A percentile compares a stretch with the other conserved stretches of the same genome.
phyloP scores from a whole-genome alignment of 2,329 filamentous ascomycete species.

The Chlorencoelia australis region DNA sequence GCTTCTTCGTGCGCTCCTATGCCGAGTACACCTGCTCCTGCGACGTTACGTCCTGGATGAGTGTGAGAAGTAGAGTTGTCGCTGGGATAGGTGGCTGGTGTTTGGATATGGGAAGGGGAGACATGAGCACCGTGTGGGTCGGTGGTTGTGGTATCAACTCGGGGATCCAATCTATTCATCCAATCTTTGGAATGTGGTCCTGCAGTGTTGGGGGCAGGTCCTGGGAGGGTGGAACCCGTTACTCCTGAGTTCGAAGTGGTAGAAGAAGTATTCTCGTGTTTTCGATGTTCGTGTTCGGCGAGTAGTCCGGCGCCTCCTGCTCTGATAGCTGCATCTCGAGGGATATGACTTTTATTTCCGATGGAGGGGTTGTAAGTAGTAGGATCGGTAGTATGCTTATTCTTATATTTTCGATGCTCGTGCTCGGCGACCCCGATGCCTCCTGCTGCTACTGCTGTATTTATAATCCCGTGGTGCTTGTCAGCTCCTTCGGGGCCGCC shows the following conservation, averaged over 20 bases:
- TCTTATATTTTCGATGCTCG: slow-evolving; percentile 5
- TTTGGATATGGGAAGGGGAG: not conserved
- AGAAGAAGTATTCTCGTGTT: slow-evolving; percentile 2
- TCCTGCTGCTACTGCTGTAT: slow-evolving; percentile 8
- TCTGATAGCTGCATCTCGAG: slow-evolving; percentile 5
- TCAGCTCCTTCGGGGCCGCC: slow-evolving; percentile 23
- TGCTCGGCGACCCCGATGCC: slow-evolving; percentile 10
- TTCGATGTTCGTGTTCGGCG: slow-evolving; percentile 7
- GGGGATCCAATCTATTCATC: slow-evolving; percentile 32
- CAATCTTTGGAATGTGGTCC: slow-evolving; percentile 29
- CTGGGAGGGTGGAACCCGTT: slow-evolving; percentile 21
- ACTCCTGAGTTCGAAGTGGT: slow-evolving; percentile 22
- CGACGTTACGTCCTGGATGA: no score
- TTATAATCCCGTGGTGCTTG: slow-evolving; percentile 10
- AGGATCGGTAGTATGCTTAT: not conserved
- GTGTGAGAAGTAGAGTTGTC: no score
- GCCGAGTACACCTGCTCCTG: slow-evolving; percentile 8
- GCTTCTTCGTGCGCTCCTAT: slow-evolving; percentile 1
- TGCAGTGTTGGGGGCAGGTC: slow-evolving; percentile 18
- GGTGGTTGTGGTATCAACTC: no score
- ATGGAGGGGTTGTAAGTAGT: not conserved
- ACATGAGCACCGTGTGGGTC: no score
- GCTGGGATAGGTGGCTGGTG: no score
- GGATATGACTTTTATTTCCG: not conserved
- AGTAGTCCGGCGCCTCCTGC: slow-evolving; percentile 8